A percentile compares a stretch with the other conserved stretches of the same genome.
Evolutionary conservation across 1,139 yeast species (phyloP).

Genomic region (Debaryomycetaceae sp.): DNA sequence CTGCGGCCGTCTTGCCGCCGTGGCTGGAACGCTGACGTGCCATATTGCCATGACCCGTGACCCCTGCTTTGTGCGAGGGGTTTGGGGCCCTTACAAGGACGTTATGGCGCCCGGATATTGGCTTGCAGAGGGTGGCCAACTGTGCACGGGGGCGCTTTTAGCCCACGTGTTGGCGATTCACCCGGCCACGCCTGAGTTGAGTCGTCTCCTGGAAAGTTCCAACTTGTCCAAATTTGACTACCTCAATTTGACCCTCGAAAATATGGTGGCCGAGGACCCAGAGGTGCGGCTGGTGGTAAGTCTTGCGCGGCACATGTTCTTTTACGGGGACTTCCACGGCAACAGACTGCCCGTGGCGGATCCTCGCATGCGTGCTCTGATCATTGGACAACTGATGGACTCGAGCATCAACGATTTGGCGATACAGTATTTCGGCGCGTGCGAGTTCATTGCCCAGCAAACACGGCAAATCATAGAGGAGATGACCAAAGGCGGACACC

Average conservation of each 20-base stretch:
- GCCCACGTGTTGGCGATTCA: conserved; percentile 89
- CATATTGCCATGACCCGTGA: conserved; percentile 85
- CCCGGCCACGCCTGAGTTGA: conserved; percentile 76
- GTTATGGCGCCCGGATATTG: conserved; percentile 84
- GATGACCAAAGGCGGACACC: conserved; percentile 77
- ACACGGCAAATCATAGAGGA: conserved; percentile 90
- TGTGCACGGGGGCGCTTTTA: conserved; percentile 90
- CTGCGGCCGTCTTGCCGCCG: conserved; percentile 89
- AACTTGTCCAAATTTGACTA: conserved; percentile 77
- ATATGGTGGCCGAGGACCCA: conserved; percentile 50
- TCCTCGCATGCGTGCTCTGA: conserved; percentile 87
- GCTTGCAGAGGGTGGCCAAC: conserved; percentile 99
- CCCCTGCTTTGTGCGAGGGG: conserved; percentile 90
- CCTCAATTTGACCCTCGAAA: conserved; percentile 70
- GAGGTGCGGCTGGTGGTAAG: conserved; percentile 68
- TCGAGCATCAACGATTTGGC: conserved; percentile 80
- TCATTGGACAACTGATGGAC: conserved; percentile 92
- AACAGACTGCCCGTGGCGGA: conserved; percentile 96
- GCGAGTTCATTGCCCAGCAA: conserved; percentile 97
- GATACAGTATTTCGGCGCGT: conserved; percentile 81
- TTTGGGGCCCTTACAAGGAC: conserved; percentile 98
- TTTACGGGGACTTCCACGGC: conserved; percentile 96
- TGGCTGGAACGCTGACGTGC: conserved; percentile 97
- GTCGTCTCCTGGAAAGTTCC: conserved; percentile 57
- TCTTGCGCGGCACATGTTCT: conserved; percentile 78